phyloP scores from a whole-genome alignment of 2,329 filamentous ascomycete genomes.

The Eurotiales sp. region DNA sequence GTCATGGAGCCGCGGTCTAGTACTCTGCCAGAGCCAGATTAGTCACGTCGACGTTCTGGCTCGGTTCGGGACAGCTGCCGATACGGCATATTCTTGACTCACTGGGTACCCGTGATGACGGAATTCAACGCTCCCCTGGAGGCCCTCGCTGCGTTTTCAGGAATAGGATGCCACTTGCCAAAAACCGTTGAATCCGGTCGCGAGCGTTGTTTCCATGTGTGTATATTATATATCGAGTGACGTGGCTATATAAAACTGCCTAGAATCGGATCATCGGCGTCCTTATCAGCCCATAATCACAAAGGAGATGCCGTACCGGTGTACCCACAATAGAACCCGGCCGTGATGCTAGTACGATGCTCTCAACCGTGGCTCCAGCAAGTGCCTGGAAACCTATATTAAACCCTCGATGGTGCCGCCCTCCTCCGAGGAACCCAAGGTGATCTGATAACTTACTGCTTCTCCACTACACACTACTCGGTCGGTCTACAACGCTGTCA shows the following conservation, averaged over 20 bases:
- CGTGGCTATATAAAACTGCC: no score
- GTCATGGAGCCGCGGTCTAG: constrained; percentile 11
- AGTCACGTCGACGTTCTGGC: constrained; percentile 13
- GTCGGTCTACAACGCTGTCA: no score
- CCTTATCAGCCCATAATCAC: background rate
- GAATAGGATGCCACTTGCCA: no score
- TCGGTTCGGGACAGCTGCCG: constrained; percentile 4
- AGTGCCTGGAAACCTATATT: background rate
- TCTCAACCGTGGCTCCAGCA: background rate
- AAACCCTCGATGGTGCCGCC: background rate
- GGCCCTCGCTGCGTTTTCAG: no score
- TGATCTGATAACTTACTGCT: background rate
- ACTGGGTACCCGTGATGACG: no score
- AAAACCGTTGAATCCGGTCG: no score
- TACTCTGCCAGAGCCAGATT: background rate
- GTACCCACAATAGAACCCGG: background rate
- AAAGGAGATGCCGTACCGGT: background rate
- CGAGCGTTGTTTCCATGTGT: no score
- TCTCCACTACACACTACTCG: background rate
- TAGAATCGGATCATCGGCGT: no score
- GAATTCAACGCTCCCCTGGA: no score
- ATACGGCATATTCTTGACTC: background rate
- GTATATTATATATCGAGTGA: no score
- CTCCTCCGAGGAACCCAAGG: background rate
- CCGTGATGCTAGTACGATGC: background rate